Percentiles rank a stretch among this genome's conserved stretches.
Conservation (phyloP, 768 basidiomycete genomes). For the Sutorius australiensis region DNA sequence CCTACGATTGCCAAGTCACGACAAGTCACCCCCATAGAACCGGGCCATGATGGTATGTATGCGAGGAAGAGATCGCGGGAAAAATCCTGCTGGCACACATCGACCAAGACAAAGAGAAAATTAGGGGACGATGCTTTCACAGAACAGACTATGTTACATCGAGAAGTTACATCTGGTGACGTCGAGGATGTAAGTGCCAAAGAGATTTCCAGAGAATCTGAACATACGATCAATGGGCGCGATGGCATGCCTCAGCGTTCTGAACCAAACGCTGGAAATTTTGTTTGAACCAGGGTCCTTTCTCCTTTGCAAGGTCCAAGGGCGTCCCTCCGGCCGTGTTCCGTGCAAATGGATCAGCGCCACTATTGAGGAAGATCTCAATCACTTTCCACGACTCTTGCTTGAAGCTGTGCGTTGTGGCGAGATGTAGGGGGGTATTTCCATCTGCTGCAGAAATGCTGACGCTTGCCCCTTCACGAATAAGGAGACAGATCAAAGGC, state of each 20-base stretch:
- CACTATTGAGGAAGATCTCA: not conserved
- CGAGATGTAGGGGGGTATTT: not conserved
- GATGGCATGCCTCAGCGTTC: no score
- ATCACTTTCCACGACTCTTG: not conserved
- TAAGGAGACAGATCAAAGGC: not conserved
- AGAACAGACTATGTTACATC: no score
- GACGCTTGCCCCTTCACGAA: not conserved
- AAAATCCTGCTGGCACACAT: no score
- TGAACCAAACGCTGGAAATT: constrained; percentile 7
- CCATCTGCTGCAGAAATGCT: not conserved
- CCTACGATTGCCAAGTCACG: no score
- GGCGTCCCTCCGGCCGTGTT: not conserved
- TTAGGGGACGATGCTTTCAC: no score
- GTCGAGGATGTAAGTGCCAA: no score
- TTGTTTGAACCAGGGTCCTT: not conserved
- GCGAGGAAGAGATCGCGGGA: no score
- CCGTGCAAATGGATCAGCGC: not conserved
- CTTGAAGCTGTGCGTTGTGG: not conserved
- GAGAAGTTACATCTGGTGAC: no score
- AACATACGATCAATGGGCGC: not conserved
- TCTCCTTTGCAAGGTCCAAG: not conserved
- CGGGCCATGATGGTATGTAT: no score
- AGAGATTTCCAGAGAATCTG: not conserved
- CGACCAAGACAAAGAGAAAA: no score
- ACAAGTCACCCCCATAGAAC: no score